Evolutionary conservation across 345 rosid species (phyloP), one percentile per base, ranked within the genome.

Genomic region (Laguncularia racemosa): DNA sequence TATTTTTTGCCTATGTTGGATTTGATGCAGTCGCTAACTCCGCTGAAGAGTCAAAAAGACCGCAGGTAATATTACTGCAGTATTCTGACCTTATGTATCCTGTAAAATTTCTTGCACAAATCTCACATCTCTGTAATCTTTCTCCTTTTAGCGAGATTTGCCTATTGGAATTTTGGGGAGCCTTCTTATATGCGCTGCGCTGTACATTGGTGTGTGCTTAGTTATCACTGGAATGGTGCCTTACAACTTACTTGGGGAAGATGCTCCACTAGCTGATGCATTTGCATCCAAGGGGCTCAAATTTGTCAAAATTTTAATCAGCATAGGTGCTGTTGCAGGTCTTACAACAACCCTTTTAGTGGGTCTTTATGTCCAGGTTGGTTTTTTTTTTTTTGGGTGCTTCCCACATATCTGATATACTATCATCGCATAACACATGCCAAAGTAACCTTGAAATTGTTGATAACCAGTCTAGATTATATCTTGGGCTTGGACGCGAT

Each of bases 201-300:
- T 90, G 44, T 95, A 90, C 55, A 69, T 95, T 57, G 95, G 83
- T 47, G 96, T 90, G 66, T 90, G 92, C 74, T 77, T 90, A 58
- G 97, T 90, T 65, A 65, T 90, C 70, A 95, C 97, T n/a, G 99
- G 97, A 74, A 90, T 95, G 97, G 79, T 88, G 48, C 97, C 95
- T 48, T 88, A 82, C 66, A 44, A 68, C 45, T 75, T 79, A 51
- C 84, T 88, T 15, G 84, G 87, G 16, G 97, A 95, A 76, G 97
- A 88, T 55, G 97, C 97, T 67, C 97, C 97, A 53, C 70, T 90
- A 68, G 82, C 95, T 46, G 82, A 85, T 59, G 96, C 97, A 53
- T 90, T 90, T 73, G 63, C 70, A 18, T 81, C 95, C 12, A 90
- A 77, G 85, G 99, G 96, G 61, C 64, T 90, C 84, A 95, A 90